phyloP scores from a whole-genome alignment of 176 grass and related monocot genomes.

The Raddia distichophylla region DNA sequence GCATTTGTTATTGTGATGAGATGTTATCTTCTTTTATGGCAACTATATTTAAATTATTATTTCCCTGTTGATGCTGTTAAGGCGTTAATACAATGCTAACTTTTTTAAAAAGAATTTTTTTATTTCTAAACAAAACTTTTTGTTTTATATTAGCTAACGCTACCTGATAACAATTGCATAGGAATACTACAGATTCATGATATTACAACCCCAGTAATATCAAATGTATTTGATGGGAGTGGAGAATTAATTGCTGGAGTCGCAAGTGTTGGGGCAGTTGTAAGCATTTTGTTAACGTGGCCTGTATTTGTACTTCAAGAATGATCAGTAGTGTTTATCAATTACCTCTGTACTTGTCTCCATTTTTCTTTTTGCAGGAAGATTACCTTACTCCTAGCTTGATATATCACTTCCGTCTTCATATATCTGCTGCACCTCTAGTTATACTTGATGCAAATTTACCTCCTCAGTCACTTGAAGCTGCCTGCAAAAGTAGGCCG shows the following conservation, averaged over 20 bases:
- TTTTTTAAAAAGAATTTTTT: neutral
- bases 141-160: conserved; percentile 20
- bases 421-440: conserved; percentile 66
- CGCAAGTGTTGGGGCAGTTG: conserved; percentile 87
- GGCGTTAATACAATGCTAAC: neutral
- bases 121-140: neutral
- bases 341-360: conserved; percentile 22
- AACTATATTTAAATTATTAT: conserved; percentile 22
- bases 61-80: neutral
- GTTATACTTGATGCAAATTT: conserved; percentile 98
- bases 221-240: conserved; percentile 76
- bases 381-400: conserved; percentile 70
- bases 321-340: conserved; percentile 5
- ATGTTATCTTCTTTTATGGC: neutral
- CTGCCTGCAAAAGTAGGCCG: conserved; percentile 73
- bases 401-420: conserved; percentile 60
- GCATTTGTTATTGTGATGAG: neutral
- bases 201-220: conserved; percentile 81
- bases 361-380: conserved; percentile 65
- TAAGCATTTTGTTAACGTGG: conserved; percentile 55
- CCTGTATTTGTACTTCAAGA: neutral
- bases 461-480: conserved; percentile 63
- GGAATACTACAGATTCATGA: conserved; percentile 67
- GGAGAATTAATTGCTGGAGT: conserved; percentile 75
- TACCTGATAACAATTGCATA: conserved; percentile 46